A percentile compares a stretch with the other conserved stretches of the same genome.
phyloP scores from a whole-genome alignment of 345 rosid genomes.

The Acer yangbiense region DNA sequence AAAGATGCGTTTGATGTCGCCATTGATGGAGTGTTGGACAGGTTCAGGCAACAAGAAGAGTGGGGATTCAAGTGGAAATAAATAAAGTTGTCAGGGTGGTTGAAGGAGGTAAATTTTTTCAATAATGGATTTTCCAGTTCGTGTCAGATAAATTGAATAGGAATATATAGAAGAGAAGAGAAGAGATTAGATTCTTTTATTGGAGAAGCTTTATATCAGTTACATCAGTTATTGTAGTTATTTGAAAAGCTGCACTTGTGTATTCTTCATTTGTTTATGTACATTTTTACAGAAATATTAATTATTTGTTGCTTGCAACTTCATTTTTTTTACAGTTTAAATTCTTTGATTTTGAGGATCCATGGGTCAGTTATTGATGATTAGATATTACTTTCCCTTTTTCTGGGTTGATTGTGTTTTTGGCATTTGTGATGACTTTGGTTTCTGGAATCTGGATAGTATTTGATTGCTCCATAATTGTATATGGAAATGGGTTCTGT shows the following conservation, averaged over 20 bases:
- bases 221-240: not conserved
- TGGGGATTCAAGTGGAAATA: constrained; percentile 70
- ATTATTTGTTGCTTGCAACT: not conserved
- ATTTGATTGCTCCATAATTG: not conserved
- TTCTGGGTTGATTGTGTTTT: not conserved
- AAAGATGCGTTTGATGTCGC: constrained; percentile 94
- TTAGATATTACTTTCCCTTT: not conserved
- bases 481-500: no score
- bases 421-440: not conserved
- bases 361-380: not conserved
- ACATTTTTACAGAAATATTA: not conserved
- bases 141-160: not conserved
- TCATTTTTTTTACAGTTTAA: not conserved
- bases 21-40: constrained; percentile 75
- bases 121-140: not conserved
- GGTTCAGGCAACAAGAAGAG: constrained; percentile 73
- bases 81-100: not conserved
- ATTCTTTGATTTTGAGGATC: constrained; percentile 8
- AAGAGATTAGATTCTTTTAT: not conserved
- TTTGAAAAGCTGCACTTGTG: not conserved
- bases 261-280: not conserved
- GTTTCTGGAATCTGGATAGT: no score
- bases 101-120: not conserved
- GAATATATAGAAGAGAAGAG: not conserved
- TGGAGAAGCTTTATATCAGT: not conserved